Evolutionary conservation across 1,139 yeast genomes (phyloP).

Genomic region (Petasospora fabianii): DNA sequence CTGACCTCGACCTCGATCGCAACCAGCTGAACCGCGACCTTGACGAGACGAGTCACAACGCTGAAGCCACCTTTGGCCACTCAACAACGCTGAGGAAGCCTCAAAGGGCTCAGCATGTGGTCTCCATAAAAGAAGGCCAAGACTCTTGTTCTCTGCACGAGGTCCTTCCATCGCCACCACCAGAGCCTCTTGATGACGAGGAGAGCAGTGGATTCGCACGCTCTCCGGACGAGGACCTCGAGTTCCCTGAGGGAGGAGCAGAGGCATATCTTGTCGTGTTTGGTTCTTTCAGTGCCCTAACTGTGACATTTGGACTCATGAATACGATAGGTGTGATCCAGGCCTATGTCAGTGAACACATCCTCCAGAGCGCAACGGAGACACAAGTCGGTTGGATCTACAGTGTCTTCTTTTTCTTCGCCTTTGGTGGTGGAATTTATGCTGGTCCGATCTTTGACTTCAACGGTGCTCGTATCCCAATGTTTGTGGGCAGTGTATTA

Average conservation of each 20-base stretch:
- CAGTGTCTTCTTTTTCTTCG: conserved; percentile 51
- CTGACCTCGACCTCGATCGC: background rate
- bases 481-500: conserved; percentile 43
- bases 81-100: background rate
- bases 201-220: too few relatives aligned
- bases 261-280: conserved; percentile 55
- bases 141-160: background rate
- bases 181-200: conserved; percentile 8
- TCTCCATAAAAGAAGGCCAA: too few relatives aligned
- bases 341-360: conserved; percentile 38
- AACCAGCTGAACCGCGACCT: background rate
- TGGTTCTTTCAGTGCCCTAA: conserved; percentile 56
- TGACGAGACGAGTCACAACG: background rate
- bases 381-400: conserved; percentile 62
- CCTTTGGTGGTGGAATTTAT: conserved; percentile 54
- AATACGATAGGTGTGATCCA: conserved; percentile 61
- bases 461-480: conserved; percentile 46
- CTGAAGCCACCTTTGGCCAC: background rate
- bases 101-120: too few relatives aligned
- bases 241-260: conserved; percentile 59
- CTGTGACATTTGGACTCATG: conserved; percentile 59
- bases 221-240: conserved; percentile 4
- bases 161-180: background rate
- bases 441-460: conserved; percentile 62
- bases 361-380: conserved; percentile 30